Evolutionary conservation across 768 basidiomycete genomes (phyloP).

Genomic region (Porpolomopsis calyptriformis): DNA sequence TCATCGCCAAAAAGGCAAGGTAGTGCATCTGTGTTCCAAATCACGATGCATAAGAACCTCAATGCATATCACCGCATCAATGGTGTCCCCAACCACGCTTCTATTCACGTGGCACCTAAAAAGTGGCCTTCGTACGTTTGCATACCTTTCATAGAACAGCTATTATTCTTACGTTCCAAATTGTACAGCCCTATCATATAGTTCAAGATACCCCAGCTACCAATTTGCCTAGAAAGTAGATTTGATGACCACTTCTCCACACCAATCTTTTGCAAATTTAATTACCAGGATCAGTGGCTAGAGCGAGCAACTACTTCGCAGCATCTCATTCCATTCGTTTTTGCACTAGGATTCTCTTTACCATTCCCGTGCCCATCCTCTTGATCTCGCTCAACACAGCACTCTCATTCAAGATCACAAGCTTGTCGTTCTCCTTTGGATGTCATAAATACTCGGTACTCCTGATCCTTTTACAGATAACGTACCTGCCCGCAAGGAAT

Average conservation of each 20-base stretch:
- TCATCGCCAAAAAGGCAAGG: conserved; percentile 87
- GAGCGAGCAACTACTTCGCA: no score
- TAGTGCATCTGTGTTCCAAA: conserved; percentile 86
- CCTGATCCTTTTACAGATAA: not conserved
- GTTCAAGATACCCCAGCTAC: no score
- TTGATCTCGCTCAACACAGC: conserved; percentile 67
- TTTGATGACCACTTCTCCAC: no score
- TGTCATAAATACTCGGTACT: not conserved
- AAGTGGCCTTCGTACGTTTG: conserved; percentile 39
- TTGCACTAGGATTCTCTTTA: conserved; percentile 37
- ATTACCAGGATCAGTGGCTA: no score
- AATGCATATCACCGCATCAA: conserved; percentile 90
- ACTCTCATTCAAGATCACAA: conserved; percentile 56
- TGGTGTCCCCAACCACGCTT: conserved; percentile 72
- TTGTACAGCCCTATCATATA: no score
- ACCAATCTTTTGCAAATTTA: no score
- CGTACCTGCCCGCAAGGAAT: conserved; percentile 40
- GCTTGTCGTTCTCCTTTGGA: conserved; percentile 37
- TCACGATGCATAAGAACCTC: conserved; percentile 96
- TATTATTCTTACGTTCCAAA: no score
- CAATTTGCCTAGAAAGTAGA: no score
- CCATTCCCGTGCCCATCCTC: conserved; percentile 59
- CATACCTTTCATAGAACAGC: not conserved
- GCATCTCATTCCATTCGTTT: not conserved
- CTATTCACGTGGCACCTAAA: conserved; percentile 57